Evolutionary conservation across 2,329 filamentous ascomycete genomes (phyloP), one percentile per base, ranked within the genome.

Genomic region (Leptographium flavum): DNA sequence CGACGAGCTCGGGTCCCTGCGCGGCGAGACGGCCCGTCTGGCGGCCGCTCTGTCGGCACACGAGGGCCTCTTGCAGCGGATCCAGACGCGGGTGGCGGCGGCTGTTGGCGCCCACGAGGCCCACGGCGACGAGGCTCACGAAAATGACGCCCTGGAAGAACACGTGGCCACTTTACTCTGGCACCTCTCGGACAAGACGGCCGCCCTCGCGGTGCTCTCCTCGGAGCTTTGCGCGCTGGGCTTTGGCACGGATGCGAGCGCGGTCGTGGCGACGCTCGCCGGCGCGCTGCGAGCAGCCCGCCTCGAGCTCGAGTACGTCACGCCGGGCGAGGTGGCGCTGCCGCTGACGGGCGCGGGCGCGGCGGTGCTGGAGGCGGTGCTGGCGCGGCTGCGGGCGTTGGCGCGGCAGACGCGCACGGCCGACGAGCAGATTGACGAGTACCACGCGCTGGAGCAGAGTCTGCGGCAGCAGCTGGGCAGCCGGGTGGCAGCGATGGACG

Each of bases 291-390:
- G 75, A 19, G 58, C 69, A 2, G 76, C 75, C 1, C 68, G 76
- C 1, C 60, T 79, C 0, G 75, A 80, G 52, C 67, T 80, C 3
- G 76, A 80, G 56, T 79, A 79, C 53, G 64, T 79, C 19, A 72
- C 68, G 0, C 76, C 76, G 0, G 76, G 75, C 6, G 76, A 80
- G 55, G 61, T 71, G n/a, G 54, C 65, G 0, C 63, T 76, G 1
- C 71, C 74, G 0, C 60, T 76, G 0, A 67, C 66, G 0, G 67
- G 68, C 0, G 68, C 69, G 42, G 74, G 74, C 2, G 69, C 70
- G 1, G 66, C 73, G 43, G 65, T 80, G 0, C 64, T 81, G 0
- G 71, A 75, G 46, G 63, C 77, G 13, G 56, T 79, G 5, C 64
- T 79, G 0, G 55, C 55, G 0, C 63, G 68, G 0, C 64, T 80